Conservation (phyloP, 2,329 filamentous ascomycete genomes). For the Alternaria sp. region DNA sequence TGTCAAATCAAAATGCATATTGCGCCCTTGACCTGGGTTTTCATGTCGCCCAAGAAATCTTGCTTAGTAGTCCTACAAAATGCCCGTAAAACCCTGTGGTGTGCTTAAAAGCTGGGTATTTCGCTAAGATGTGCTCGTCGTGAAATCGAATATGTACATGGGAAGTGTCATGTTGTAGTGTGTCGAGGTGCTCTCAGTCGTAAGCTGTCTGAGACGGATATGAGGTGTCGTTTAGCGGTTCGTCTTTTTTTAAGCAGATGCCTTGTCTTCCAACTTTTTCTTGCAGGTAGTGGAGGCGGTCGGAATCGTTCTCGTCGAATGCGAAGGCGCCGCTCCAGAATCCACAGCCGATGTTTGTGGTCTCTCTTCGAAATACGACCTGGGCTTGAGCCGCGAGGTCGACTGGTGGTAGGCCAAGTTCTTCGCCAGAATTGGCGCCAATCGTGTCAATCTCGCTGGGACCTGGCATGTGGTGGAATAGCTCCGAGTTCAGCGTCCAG, state of each 20-base stretch:
- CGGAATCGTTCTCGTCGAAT: constrained; percentile 44
- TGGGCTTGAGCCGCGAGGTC: constrained; percentile 47
- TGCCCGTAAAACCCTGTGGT: constrained; percentile 3
- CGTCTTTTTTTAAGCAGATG: constrained; percentile 48
- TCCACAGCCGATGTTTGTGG: constrained; percentile 52
- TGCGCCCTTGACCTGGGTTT: background rate
- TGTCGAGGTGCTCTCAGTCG: constrained; percentile 12
- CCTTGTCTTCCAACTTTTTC: constrained; percentile 52
- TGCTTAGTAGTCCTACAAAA: constrained; percentile 1
- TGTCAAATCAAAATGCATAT: background rate
- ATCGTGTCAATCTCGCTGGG: constrained; percentile 52
- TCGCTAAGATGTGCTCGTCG: constrained; percentile 12
- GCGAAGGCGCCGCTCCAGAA: constrained; percentile 52
- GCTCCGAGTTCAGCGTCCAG: constrained; percentile 56
- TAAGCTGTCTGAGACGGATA: constrained; percentile 20
- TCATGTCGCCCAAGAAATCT: background rate
- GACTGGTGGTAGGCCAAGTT: constrained; percentile 46
- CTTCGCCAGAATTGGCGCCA: constrained; percentile 40
- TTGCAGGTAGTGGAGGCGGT: constrained; percentile 46
- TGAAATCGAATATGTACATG: constrained; percentile 20
- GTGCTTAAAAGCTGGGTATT: background rate
- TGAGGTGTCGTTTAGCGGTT: constrained; percentile 17
- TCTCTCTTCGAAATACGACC: constrained; percentile 46
- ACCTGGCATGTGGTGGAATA: constrained; percentile 57
- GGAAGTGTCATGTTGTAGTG: constrained; percentile 2